Evolutionary conservation across 1,139 yeast genomes (phyloP).

Genomic region (Protomyces pachydermus): DNA sequence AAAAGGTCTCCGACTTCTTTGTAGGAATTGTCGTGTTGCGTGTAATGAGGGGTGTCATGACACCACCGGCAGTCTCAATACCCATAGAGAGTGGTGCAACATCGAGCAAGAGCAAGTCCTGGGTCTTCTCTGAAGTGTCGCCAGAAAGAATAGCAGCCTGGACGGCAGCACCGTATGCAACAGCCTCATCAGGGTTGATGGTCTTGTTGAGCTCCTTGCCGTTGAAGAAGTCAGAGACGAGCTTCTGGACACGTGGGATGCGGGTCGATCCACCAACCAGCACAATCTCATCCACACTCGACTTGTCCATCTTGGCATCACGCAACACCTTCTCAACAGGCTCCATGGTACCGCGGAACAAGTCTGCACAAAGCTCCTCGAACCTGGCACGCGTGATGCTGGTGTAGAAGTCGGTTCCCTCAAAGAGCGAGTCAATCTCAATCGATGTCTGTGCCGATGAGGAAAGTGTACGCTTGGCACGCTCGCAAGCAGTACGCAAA

Average conservation of each 20-base stretch:
- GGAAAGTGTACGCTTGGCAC: constrained; percentile 98
- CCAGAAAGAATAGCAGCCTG: constrained; percentile 92
- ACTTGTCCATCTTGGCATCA: constrained; percentile 88
- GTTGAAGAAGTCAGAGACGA: constrained; percentile 95
- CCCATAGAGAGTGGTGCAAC: constrained; percentile 86
- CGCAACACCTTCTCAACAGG: constrained; percentile 98
- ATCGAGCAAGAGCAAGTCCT: constrained; percentile 79
- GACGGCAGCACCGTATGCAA: constrained; percentile 95
- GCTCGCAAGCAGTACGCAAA: constrained; percentile 98
- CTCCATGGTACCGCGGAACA: constrained; percentile 92
- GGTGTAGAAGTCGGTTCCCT: constrained; percentile 95
- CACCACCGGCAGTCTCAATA: constrained; percentile 95
- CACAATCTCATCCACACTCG: constrained; percentile 90
- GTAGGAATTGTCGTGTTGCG: constrained; percentile 92
- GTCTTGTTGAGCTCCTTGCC: constrained; percentile 96
- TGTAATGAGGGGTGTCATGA: constrained; percentile 84
- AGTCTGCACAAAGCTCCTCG: constrained; percentile 93
- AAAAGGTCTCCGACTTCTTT: constrained; percentile 85
- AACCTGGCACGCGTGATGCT: constrained; percentile 98
- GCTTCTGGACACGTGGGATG: constrained; percentile 98
- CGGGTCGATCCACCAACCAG: constrained; percentile 99
- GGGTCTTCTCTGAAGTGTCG: constrained; percentile 74
- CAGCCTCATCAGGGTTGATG: constrained; percentile 98
- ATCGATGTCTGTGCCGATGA: constrained; percentile 94
- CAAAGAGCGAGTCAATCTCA: constrained; percentile 93